Conservation (phyloP, 2,329 filamentous ascomycete genomes). For the Coniella lustricola region DNA sequence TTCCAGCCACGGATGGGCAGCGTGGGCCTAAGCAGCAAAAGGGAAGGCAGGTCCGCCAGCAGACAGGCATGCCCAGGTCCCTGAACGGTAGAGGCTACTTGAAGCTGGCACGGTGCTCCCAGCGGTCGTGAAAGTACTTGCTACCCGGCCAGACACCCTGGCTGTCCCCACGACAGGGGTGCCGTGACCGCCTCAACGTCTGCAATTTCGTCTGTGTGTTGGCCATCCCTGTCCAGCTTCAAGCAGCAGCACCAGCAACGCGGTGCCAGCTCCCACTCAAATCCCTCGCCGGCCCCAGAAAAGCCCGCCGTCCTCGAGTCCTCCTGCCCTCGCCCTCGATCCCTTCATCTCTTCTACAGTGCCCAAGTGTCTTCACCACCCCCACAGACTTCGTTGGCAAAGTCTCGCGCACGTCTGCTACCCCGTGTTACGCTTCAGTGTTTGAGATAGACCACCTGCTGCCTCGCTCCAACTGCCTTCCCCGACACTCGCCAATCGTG, state of each 20-base stretch:
- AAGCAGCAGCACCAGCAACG: not conserved
- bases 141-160: not conserved
- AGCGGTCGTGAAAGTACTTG: not conserved
- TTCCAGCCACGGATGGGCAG: not conserved
- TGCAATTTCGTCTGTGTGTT: slow-evolving; percentile 15
- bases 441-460: slow-evolving; percentile 11
- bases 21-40: not conserved
- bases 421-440: slow-evolving; percentile 19
- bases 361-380: no score
- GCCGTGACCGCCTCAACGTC: slow-evolving; percentile 3
- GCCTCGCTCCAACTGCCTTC: slow-evolving; percentile 1
- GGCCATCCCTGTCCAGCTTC: slow-evolving; percentile 3
- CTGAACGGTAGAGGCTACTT: no score
- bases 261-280: slow-evolving; percentile 5
- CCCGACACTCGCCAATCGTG: slow-evolving; percentile 23
- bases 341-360: slow-evolving; percentile 5
- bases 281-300: slow-evolving; percentile 5
- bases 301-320: slow-evolving; percentile 3
- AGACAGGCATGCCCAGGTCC: no score
- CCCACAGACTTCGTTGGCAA: slow-evolving; percentile 49
- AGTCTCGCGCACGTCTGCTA: slow-evolving; percentile 30
- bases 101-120: no score
- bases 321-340: slow-evolving; percentile 15
- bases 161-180: not conserved
- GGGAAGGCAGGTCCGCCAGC: slow-evolving; percentile 1